These are phyloP conservation scores for Hymenoscyphus linearis DNA, from an alignment of 2,329 filamentous ascomycete species.

Conservation along the genomic window DNA sequence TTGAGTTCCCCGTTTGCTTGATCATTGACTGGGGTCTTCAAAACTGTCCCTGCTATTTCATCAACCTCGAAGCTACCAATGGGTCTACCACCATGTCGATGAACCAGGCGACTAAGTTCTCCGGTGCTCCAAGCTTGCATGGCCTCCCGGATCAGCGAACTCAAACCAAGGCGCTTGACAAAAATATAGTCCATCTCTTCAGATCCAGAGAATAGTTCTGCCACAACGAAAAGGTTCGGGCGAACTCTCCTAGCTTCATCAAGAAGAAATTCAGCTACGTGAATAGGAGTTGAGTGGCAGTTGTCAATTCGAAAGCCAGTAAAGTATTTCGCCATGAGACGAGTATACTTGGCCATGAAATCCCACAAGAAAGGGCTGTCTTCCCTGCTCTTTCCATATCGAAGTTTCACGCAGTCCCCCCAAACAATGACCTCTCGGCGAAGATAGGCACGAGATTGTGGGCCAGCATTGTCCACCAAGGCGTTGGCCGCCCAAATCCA, in stretches of 20 bases:
- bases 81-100: conserved; percentile 86
- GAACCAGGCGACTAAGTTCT: conserved; percentile 87
- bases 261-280: conserved; percentile 90
- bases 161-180: conserved; percentile 86
- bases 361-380: conserved; percentile 96
- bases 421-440: conserved; percentile 93
- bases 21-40: conserved; percentile 32
- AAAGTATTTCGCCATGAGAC: conserved; percentile 90
- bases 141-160: conserved; percentile 87
- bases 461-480: conserved; percentile 86
- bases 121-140: conserved; percentile 98
- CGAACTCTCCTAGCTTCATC: conserved; percentile 87
- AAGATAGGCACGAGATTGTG: conserved; percentile 87
- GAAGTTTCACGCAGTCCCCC: conserved; percentile 96
- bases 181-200: conserved; percentile 97
- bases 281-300: conserved; percentile 91
- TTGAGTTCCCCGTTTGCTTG: conserved; percentile 30
- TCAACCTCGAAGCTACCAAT: conserved; percentile 98
- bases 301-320: conserved; percentile 96
- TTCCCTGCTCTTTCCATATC: conserved; percentile 73
- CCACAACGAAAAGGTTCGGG: conserved; percentile 85
- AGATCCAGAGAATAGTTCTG: conserved; percentile 91
- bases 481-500: conserved; percentile 99
- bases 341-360: conserved; percentile 89
- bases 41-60: conserved; percentile 63